These are phyloP conservation scores for Tetrapisispora namnaoensis DNA, from an alignment of 805 yeast genomes.

Conservation along the genomic window DNA sequence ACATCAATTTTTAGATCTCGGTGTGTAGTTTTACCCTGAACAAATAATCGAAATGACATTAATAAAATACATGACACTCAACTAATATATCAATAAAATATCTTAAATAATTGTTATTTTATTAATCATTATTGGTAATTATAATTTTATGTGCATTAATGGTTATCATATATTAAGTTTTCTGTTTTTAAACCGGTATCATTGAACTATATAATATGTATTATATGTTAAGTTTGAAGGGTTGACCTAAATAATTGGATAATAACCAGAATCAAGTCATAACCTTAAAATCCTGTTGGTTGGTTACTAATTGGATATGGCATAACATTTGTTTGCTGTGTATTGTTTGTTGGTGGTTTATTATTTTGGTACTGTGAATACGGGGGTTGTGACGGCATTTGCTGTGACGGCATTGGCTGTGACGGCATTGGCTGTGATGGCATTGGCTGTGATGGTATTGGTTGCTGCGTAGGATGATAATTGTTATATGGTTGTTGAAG, in stretches of 20 bases:
- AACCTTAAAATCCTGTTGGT: constrained; percentile 7
- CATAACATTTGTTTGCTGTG: neutral
- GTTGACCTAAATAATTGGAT: neutral
- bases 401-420: neutral
- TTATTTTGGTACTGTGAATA: constrained; percentile 7
- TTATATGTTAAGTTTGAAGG: constrained; percentile 1
- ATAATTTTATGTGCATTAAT: no score
- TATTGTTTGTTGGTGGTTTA: neutral
- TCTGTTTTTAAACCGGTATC: no score
- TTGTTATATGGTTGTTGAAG: constrained; percentile 1
- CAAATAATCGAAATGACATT: neutral
- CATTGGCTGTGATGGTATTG: constrained; percentile 10
- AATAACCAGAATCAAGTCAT: neutral
- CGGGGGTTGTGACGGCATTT: neutral
- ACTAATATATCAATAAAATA: no score
- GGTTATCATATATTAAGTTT: no score
- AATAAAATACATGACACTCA: no score
- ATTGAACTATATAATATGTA: neutral
- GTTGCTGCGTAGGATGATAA: constrained; percentile 2
- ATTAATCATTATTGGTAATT: no score
- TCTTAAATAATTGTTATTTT: no score
- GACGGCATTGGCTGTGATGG: neutral
- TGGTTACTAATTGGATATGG: constrained; percentile 14
- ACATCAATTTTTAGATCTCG: no score
- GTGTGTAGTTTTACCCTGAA: neutral